These are phyloP conservation scores for Otatea glauca DNA, from an alignment of 176 grass and related monocot genomes.

Conservation along the genomic window DNA sequence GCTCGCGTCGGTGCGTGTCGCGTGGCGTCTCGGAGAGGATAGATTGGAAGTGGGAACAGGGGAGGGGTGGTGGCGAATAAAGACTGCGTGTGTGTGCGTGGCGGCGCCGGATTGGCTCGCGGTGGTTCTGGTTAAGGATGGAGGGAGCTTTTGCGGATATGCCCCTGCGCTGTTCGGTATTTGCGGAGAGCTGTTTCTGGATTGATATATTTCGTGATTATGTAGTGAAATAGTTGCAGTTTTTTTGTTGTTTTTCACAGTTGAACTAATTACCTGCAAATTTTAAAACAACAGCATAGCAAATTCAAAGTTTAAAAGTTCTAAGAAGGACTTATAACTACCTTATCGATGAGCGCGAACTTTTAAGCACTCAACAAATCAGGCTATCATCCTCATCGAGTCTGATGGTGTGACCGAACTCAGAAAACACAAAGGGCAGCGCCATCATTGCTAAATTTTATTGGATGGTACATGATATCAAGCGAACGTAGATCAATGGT, in stretches of 20 bases:
- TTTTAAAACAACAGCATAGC: not conserved
- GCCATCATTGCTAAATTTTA: too few species aligned
- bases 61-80: conserved; percentile 10
- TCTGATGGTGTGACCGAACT: too few species aligned
- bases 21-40: not conserved
- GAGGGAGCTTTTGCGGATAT: not conserved
- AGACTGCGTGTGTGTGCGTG: not conserved
- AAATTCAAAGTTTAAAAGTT: not conserved
- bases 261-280: not conserved
- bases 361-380: too few species aligned
- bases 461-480: too few species aligned
- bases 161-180: not conserved
- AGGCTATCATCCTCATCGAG: too few species aligned
- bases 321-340: too few species aligned
- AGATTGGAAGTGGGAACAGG: not conserved
- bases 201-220: not conserved
- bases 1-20: conserved; percentile 8
- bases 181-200: not conserved
- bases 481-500: too few species aligned
- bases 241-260: not conserved
- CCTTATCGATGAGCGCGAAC: too few species aligned
- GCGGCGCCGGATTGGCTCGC: conserved; percentile 43
- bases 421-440: too few species aligned
- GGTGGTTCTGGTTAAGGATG: conserved; percentile 40
- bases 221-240: too few species aligned